phyloP scores from a whole-genome alignment of 1,284 basidiomycete genomes.

The Puccinia horiana region DNA sequence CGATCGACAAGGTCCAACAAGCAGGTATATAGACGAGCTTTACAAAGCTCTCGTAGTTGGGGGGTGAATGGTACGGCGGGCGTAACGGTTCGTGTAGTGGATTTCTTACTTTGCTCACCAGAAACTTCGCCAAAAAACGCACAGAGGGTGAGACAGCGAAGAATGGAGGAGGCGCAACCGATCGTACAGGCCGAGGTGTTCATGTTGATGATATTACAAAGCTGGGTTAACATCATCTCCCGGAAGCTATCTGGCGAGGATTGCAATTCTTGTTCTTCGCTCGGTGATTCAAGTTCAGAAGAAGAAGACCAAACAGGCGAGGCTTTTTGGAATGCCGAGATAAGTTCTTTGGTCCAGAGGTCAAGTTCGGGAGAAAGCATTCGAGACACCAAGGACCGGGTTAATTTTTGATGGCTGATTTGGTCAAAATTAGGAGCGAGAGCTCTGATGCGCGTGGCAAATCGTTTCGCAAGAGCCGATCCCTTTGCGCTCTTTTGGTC shows the following conservation, averaged over 20 bases:
- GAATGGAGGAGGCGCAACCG: slow-evolving; percentile 9
- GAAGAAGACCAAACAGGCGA: slow-evolving; percentile 8
- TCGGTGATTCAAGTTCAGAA: neutral
- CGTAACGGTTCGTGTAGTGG: neutral
- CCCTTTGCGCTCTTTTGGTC: neutral
- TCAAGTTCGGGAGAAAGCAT: slow-evolving; percentile 29
- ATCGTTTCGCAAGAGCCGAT: slow-evolving; percentile 26
- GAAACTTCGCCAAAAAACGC: slow-evolving; percentile 35
- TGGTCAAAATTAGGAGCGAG: slow-evolving; percentile 21
- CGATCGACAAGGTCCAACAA: slow-evolving; percentile 33
- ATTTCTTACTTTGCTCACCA: neutral
- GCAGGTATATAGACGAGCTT: slow-evolving; percentile 30
- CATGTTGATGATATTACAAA: slow-evolving; percentile 33
- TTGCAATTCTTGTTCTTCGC: neutral
- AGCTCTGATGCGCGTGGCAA: slow-evolving; percentile 13
- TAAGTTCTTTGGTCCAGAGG: slow-evolving; percentile 29
- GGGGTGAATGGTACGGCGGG: slow-evolving; percentile 7
- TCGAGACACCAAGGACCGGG: neutral
- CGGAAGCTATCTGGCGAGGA: neutral
- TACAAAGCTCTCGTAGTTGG: slow-evolving; percentile 29
- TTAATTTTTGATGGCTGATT: slow-evolving; percentile 4
- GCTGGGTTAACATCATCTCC: slow-evolving; percentile 9
- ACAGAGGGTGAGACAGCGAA: slow-evolving; percentile 26
- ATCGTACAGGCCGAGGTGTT: neutral
- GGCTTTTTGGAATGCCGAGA: slow-evolving; percentile 23